Evolutionary conservation across 768 basidiomycete genomes (phyloP).

Genomic region (Tylopilus sp.): DNA sequence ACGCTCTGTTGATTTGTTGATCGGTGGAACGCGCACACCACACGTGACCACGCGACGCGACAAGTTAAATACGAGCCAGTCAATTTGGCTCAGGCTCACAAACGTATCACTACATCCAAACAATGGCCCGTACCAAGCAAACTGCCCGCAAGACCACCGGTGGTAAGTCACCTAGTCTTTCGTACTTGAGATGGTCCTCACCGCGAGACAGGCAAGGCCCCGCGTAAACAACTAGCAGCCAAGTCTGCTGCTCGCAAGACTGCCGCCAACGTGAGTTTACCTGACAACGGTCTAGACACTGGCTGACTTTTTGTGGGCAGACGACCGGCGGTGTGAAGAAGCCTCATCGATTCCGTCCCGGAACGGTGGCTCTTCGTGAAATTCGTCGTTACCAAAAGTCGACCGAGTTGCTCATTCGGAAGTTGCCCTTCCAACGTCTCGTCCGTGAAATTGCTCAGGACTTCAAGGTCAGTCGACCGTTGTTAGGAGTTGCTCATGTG

Average conservation of each 20-base stretch:
- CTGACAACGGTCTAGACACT: not conserved
- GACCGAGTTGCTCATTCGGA: not conserved
- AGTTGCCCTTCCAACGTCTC: not conserved
- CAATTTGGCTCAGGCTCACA: constrained; percentile 18
- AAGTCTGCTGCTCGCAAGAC: constrained; percentile 61
- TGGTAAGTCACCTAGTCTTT: constrained; percentile 39
- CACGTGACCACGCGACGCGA: constrained; percentile 32
- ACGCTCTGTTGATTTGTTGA: constrained; percentile 21
- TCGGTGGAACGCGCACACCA: not conserved
- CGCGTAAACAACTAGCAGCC: constrained; percentile 69
- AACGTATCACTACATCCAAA: not conserved
- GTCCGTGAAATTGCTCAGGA: not conserved
- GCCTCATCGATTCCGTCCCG: not conserved
- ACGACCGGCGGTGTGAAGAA: not conserved
- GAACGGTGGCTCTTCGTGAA: not conserved
- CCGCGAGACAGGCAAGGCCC: constrained; percentile 48
- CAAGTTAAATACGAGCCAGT: constrained; percentile 15
- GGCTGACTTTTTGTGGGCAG: not conserved
- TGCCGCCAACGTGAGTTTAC: constrained; percentile 31
- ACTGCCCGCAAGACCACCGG: constrained; percentile 78
- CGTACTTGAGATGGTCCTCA: not conserved
- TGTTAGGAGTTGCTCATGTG: not conserved
- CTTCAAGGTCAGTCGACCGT: not conserved
- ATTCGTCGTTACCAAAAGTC: not conserved
- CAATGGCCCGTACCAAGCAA: constrained; percentile 77